A percentile compares a stretch with the other conserved stretches of the same genome.
Conservation (phyloP, 106 monocot species). For the Chionographis japonica region DNA sequence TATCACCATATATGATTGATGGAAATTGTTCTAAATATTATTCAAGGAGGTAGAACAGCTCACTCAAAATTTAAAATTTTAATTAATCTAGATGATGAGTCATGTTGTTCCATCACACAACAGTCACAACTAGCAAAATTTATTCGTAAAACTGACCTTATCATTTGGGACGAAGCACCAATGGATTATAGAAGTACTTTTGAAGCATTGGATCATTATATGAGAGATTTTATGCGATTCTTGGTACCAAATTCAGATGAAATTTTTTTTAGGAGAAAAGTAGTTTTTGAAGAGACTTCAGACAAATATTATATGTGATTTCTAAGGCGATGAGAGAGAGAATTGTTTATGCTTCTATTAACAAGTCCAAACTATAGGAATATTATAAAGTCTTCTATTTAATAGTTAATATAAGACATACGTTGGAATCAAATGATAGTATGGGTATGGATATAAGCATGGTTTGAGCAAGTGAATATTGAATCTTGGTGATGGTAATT, state of each 20-base stretch:
- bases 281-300: slow-evolving; percentile 10
- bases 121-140: not conserved
- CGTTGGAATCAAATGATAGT: not conserved
- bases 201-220: slow-evolving; percentile 4
- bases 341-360: not conserved
- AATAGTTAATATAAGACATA: not conserved
- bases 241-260: not conserved
- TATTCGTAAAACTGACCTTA: not conserved
- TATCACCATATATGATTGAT: slow-evolving; percentile 17
- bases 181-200: slow-evolving; percentile 9
- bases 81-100: not conserved
- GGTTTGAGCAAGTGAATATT: not conserved
- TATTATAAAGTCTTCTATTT: slow-evolving; percentile 5
- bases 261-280: not conserved
- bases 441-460: not conserved
- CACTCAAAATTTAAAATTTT: not conserved
- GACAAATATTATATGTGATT: slow-evolving; percentile 1
- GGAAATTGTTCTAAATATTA: slow-evolving; percentile 14
- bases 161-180: slow-evolving; percentile 11
- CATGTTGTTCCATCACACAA: not conserved
- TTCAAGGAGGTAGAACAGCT: no score
- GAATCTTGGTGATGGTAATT: not conserved
- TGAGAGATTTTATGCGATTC: not conserved
- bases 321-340: not conserved
- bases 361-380: not conserved